phyloP scores from a whole-genome alignment of 129 eudicot species.

The Arctium lappa region DNA sequence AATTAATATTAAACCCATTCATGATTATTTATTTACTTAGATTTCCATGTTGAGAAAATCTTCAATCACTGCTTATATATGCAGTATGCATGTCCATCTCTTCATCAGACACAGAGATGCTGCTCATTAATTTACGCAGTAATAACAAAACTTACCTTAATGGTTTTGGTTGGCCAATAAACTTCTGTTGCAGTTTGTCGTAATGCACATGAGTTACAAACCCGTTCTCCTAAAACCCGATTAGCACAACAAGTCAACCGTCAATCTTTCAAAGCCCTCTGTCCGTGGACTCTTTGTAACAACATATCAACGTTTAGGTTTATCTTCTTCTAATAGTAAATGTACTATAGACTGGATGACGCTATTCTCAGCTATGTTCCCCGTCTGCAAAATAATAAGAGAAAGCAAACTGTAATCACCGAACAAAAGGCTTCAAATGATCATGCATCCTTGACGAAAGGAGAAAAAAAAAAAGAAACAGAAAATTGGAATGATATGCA shows the following conservation, averaged over 20 bases:
- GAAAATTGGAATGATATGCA: too few species aligned
- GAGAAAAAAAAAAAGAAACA: too few species aligned
- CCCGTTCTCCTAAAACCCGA: neutral
- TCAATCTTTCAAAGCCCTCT: neutral
- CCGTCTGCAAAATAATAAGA: conserved; percentile 38
- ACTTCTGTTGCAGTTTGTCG: neutral
- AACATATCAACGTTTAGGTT: conserved; percentile 39
- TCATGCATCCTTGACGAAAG: too few species aligned
- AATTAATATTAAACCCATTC: neutral
- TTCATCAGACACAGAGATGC: neutral
- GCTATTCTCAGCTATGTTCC: conserved; percentile 53
- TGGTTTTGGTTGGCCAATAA: neutral
- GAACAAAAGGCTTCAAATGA: neutral
- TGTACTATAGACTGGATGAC: conserved; percentile 80
- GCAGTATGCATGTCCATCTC: neutral
- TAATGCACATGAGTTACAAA: neutral
- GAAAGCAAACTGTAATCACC: neutral
- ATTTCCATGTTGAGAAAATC: too few species aligned
- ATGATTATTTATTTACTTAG: too few species aligned
- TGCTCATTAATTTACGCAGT: neutral
- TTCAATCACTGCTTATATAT: neutral
- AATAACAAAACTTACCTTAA: conserved; percentile 1
- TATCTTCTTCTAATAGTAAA: conserved; percentile 77
- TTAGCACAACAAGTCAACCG: neutral
- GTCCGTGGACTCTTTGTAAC: neutral